Evolutionary conservation across 2,329 filamentous ascomycete genomes (phyloP).

Genomic region (Trichoderma endophyticum): DNA sequence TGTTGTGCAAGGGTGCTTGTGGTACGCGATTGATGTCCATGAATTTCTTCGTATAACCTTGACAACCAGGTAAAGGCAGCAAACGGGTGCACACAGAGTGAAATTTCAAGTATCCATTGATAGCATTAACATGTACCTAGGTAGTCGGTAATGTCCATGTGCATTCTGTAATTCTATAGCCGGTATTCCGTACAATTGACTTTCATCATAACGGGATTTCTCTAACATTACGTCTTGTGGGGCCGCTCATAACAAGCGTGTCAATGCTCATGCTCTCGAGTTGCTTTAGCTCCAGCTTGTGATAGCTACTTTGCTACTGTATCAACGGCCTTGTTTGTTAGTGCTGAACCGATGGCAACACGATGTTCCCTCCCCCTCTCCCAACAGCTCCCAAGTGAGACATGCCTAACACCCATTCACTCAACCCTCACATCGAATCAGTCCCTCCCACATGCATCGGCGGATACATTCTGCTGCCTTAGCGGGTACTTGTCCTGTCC

Average conservation of each 20-base stretch:
- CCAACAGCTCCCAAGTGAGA: background rate
- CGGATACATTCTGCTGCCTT: background rate
- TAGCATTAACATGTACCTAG: background rate
- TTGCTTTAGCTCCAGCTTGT: background rate
- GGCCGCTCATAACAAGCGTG: background rate
- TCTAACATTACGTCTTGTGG: background rate
- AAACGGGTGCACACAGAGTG: background rate
- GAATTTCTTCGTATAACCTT: background rate
- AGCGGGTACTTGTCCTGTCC: background rate
- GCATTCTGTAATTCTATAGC: too few species aligned
- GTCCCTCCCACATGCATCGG: background rate
- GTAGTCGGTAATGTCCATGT: too few species aligned
- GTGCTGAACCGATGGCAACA: background rate
- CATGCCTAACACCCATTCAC: background rate
- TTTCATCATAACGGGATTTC: background rate
- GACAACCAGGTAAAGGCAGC: background rate
- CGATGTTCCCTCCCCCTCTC: background rate
- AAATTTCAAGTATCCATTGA: background rate
- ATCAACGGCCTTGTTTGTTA: background rate
- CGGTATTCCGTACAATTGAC: background rate
- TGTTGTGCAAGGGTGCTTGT: background rate
- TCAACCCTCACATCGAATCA: background rate
- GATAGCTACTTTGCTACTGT: background rate
- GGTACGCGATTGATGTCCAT: background rate
- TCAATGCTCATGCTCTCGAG: background rate